A percentile compares a stretch with the other conserved stretches of the same genome.
Evolutionary conservation across 805 yeast species (phyloP).

Genomic region (Sungouiozyma ichnusensis): DNA sequence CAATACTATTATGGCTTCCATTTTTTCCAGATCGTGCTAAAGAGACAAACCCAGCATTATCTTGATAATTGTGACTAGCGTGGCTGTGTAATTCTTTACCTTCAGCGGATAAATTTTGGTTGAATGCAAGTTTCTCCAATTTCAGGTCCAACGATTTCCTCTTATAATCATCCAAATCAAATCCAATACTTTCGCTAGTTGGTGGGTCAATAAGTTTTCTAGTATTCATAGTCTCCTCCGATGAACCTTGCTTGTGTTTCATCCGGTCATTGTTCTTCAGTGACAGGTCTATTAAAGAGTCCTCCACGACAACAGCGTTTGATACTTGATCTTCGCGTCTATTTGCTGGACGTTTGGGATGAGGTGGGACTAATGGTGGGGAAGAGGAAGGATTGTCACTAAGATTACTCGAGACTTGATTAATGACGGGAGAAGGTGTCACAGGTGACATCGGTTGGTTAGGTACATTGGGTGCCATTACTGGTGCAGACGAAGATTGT

Average conservation of each 20-base stretch:
- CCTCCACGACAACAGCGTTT: background rate
- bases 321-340: conserved; percentile 1
- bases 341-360: conserved; percentile 3
- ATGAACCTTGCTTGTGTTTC: background rate
- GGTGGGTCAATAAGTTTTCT: conserved; percentile 7
- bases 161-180: conserved; percentile 16
- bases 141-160: conserved; percentile 19
- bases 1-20: conserved; percentile 12
- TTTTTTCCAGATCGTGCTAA: conserved; percentile 5
- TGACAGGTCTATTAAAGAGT: conserved; percentile 2
- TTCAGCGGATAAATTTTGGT: conserved; percentile 1
- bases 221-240: conserved; percentile 3
- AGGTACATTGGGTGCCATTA: background rate
- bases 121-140: conserved; percentile 11
- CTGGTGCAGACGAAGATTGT: background rate
- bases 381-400: background rate
- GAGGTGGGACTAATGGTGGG: conserved; percentile 16
- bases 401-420: background rate
- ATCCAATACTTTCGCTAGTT: conserved; percentile 23
- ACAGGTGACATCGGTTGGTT: background rate
- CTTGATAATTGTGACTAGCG: conserved; percentile 4
- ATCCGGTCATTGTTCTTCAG: background rate
- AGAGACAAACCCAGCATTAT: conserved; percentile 7
- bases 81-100: background rate
- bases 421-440: background rate